Evolutionary conservation across 169 alveolate genomes (phyloP), one percentile per base, ranked within the genome.

Genomic region (Plasmodium falciparum): DNA sequence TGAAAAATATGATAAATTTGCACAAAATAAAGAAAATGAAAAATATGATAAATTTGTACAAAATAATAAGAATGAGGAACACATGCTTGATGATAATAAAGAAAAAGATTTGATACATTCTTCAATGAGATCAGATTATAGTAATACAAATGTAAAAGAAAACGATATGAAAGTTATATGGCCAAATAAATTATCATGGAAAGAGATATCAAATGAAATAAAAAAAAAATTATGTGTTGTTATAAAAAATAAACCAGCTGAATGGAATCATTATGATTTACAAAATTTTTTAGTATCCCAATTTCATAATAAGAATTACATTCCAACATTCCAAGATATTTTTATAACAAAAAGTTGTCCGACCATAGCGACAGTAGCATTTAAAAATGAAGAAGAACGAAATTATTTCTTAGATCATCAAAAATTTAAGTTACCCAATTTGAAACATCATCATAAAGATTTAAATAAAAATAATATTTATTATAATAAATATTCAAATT

Each of bases 251-350:
- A 74, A 74, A 17, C 88, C 88, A 33, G 63, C 74, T 8, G 73
- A 74, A 50, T 74, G 88, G 88, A 74, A 66, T 52, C 73, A 74
- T 17, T 74, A 74, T 24, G 88, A 74, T 29, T 74, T 74, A 58
- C 29, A 50, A 8, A 43, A 74, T 9, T 74, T 74, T 49, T 12
- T 74, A 61, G 88, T 59, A 43, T 74, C 88, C 4, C 88, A 74
- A 39, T 74, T 59, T 74, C 9, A 43, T 22, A 65, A 66, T 22
- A 74, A 26, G 17, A 12, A 33, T 17, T 50, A 22, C n/a, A 11
- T 22, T 2, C 88, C 88, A 45, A 66, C 43, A 12, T 74, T 74
- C 47, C 73, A 74, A 15, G 72, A 74, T 74, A 74, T 74, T 6
- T 74, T 74, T 59, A 58, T 74, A 13, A 74, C 88, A 43, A 74